Evolutionary conservation across 352 stramenopile species (phyloP), one percentile per base, ranked within the genome.

Genomic region (Albugo laibachii): DNA sequence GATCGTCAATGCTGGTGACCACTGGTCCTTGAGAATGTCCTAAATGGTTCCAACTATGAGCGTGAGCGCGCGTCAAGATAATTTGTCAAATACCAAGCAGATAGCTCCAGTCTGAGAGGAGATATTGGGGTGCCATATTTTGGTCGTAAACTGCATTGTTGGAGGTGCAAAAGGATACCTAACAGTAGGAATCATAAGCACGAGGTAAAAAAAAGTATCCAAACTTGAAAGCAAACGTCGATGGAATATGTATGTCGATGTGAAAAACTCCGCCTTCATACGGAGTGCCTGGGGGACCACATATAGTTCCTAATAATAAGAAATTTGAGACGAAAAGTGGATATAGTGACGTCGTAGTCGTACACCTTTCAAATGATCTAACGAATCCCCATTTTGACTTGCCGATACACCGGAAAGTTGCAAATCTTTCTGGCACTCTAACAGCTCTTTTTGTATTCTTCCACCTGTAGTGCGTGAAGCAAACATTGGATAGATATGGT

Each of bases 61-160:
- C 5, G 27, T 15, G 12, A 13, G 31, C 31, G 42, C 6, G 13
- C 13, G 50, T 47, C 47, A 41, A 39, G 0, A 16, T 38, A 38
- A 13, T 5, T 11, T 46, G 1, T 2, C 12, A 36, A 48, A 45
- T 59, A 80, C 84, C 56, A 98, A 70, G 58, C 93, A 98, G 62
- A 98, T 98, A 11, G 89, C 89, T 21, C 93, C 93, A 8, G 92
- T 97, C 69, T 97, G 88, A 2, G 85, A 97, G 14, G 82, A 96
- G 58, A 98, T 96, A 59, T 98, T 98, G 1, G 93, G 93, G 64
- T 98, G 93, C 86, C 87, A 97, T 55, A 97, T 95, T 64, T 96
- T 96, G 45, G 86, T 96, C 24, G 85, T 60, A 57, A 96, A 96
- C 53, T 73, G 72, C 61, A 91, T 81, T 55, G 96, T 96, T 1